Conservation (phyloP, 2,329 filamentous ascomycete species). For the Tympanopsis confertula region DNA sequence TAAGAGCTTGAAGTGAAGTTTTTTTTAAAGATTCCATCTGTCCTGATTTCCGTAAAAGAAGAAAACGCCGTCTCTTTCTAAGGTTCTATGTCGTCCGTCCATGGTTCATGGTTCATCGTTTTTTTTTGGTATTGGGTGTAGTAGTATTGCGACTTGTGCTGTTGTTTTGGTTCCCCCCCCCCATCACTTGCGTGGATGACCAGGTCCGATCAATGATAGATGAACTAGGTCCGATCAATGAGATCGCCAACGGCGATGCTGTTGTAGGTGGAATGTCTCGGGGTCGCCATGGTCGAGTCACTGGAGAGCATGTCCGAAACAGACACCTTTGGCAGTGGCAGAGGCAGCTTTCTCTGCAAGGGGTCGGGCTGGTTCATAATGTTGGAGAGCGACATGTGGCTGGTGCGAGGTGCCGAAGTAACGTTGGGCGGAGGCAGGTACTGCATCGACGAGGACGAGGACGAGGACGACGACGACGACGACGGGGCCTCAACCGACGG, state of each 20-base stretch:
- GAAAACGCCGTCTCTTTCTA: background rate
- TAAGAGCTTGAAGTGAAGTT: no score
- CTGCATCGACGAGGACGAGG: slow-evolving; percentile 34
- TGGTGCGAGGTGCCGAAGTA: slow-evolving; percentile 28
- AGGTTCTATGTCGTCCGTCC: background rate
- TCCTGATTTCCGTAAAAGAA: background rate
- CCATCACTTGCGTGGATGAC: no score
- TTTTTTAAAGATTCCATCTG: background rate
- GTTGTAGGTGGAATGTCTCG: slow-evolving; percentile 64
- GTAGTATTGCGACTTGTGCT: no score
- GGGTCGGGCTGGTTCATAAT: slow-evolving; percentile 86
- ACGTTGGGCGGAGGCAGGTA: background rate
- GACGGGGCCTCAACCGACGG: slow-evolving; percentile 33
- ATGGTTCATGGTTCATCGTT: background rate
- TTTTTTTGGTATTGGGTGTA: background rate
- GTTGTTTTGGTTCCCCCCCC: no score
- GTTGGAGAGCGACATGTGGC: slow-evolving; percentile 74
- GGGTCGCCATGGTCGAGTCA: slow-evolving; percentile 57
- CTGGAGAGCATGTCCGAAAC: slow-evolving; percentile 70
- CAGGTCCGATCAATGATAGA: no score
- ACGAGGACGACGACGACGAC: slow-evolving; percentile 23
- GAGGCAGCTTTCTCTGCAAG: slow-evolving; percentile 77
- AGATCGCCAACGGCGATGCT: slow-evolving; percentile 66
- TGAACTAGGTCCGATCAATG: slow-evolving; percentile 43
- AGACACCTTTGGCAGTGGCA: slow-evolving; percentile 76